Percentiles rank a stretch among this genome's conserved stretches.
phyloP scores from a whole-genome alignment of 2,329 filamentous ascomycete genomes.

The Plectosphaerella sp. region DNA sequence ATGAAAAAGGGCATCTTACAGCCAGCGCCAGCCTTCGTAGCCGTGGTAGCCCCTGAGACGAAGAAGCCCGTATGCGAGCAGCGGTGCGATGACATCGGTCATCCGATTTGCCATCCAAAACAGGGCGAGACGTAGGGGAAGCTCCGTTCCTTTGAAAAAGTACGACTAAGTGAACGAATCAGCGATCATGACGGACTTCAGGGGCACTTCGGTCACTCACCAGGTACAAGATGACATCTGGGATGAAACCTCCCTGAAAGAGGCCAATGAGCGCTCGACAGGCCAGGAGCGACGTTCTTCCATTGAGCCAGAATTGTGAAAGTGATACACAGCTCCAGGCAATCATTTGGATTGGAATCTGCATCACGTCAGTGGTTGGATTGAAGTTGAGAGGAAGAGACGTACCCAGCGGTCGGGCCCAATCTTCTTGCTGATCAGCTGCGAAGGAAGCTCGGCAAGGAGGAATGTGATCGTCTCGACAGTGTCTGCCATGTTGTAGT shows the following conservation, averaged over 20 bases:
- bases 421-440: slow-evolving; percentile 52
- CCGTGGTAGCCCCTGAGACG: slow-evolving; percentile 25
- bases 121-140: slow-evolving; percentile 25
- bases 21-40: slow-evolving; percentile 34
- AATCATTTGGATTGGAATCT: slow-evolving; percentile 39
- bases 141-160: slow-evolving; percentile 26
- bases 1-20: slow-evolving; percentile 12
- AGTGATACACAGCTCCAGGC: slow-evolving; percentile 27
- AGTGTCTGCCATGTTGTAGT: slow-evolving; percentile 46
- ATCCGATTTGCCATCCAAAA: slow-evolving; percentile 26
- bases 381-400: no score
- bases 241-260: slow-evolving; percentile 46
- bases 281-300: slow-evolving; percentile 21
- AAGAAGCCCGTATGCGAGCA: slow-evolving; percentile 27
- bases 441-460: slow-evolving; percentile 55
- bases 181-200: not conserved
- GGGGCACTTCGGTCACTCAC: slow-evolving; percentile 13
- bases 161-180: slow-evolving; percentile 9
- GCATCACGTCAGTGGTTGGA: not conserved
- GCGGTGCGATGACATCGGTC: slow-evolving; percentile 23
- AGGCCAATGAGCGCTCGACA: slow-evolving; percentile 36
- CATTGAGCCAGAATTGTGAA: slow-evolving; percentile 25
- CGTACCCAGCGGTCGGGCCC: slow-evolving; percentile 30
- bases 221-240: slow-evolving; percentile 25
- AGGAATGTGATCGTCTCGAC: slow-evolving; percentile 47